Conservation (phyloP, 768 basidiomycete species). For the Suillus fuscotomentosus region DNA sequence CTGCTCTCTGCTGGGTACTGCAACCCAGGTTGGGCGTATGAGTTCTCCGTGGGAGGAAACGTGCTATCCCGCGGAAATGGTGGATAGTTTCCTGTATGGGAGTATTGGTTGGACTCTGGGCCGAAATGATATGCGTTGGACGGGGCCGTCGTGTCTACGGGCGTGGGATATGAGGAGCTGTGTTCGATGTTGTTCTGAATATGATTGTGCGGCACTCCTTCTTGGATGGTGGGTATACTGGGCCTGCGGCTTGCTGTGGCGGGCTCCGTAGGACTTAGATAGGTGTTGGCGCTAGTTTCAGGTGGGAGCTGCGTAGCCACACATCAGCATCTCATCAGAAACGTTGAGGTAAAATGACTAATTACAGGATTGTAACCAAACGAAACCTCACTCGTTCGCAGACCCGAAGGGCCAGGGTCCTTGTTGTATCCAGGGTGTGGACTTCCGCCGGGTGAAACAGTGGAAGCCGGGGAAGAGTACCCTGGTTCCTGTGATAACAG, state of each 20-base stretch:
- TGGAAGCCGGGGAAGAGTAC: conserved; percentile 45
- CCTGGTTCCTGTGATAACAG: conserved; percentile 27
- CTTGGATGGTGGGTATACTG: conserved; percentile 20
- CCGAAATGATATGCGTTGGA: conserved; percentile 14
- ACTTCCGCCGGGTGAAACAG: conserved; percentile 40
- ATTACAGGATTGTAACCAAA: conserved; percentile 26
- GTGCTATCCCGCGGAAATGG: conserved; percentile 13
- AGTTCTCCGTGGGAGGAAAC: conserved; percentile 1
- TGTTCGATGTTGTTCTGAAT: conserved; percentile 17
- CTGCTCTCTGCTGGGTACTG: conserved; percentile 20
- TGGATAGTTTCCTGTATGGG: conserved; percentile 14
- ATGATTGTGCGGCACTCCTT: conserved; percentile 23
- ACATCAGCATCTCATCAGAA: neutral
- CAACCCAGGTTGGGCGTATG: conserved; percentile 12
- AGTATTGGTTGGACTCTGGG: conserved; percentile 9
- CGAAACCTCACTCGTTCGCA: conserved; percentile 23
- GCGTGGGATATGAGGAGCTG: conserved; percentile 10
- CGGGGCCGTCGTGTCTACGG: conserved; percentile 16
- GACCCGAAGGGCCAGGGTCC: conserved; percentile 18
- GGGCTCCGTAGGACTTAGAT: conserved; percentile 23
- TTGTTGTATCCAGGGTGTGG: conserved; percentile 27
- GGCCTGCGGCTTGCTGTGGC: conserved; percentile 20
- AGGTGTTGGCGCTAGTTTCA: conserved; percentile 11
- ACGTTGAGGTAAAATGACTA: neutral
- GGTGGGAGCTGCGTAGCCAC: conserved; percentile 1